Evolutionary conservation across 768 basidiomycete genomes (phyloP).

Genomic region (Tylopilus sp.): DNA sequence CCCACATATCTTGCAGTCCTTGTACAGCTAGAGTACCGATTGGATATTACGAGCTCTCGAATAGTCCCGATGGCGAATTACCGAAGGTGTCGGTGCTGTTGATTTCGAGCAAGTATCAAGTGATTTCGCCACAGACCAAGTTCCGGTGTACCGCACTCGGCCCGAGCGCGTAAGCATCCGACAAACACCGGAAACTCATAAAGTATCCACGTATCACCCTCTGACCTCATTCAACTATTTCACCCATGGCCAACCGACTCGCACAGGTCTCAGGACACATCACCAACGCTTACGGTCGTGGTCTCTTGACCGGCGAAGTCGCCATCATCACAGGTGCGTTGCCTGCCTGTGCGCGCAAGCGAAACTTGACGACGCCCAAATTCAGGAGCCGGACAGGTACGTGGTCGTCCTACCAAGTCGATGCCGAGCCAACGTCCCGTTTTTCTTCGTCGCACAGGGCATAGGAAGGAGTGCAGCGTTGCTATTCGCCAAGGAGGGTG

Average conservation of each 20-base stretch:
- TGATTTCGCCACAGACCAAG: neutral
- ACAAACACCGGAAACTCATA: no score
- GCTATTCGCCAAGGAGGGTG: constrained; percentile 80
- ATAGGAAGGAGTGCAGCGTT: constrained; percentile 75
- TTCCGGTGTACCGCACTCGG: neutral
- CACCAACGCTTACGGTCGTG: constrained; percentile 45
- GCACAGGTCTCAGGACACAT: constrained; percentile 71
- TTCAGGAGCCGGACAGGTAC: constrained; percentile 75
- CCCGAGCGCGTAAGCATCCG: neutral
- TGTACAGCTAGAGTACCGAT: no score
- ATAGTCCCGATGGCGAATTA: no score
- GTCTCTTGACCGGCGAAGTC: constrained; percentile 71
- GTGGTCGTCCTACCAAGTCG: neutral
- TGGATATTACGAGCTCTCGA: no score
- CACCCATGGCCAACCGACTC: constrained; percentile 53
- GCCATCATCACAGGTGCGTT: constrained; percentile 80
- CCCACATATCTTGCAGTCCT: no score
- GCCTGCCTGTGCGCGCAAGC: neutral
- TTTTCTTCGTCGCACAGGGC: constrained; percentile 45
- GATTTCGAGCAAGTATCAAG: neutral
- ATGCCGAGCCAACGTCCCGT: neutral
- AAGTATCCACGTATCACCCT: neutral
- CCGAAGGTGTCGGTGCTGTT: neutral
- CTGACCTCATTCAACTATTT: neutral
- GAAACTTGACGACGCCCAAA: neutral